phyloP scores from a whole-genome alignment of 495 filamentous ascomycete species.

The Aspergillus egyptiacus region DNA sequence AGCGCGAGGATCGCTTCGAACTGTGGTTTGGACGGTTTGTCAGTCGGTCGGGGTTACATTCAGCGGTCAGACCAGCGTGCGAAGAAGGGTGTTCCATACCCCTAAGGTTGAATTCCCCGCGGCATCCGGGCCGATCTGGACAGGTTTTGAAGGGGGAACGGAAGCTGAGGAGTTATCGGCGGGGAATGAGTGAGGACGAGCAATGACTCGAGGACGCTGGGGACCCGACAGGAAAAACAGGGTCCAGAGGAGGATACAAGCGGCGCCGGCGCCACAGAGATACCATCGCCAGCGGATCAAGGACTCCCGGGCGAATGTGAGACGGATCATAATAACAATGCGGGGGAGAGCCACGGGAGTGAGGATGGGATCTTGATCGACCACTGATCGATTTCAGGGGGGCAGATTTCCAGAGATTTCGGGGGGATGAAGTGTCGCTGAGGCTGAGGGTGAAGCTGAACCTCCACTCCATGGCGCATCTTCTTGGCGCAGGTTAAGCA shows the following conservation, averaged over 20 bases:
- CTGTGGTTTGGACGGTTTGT: background rate
- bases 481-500: too few species aligned
- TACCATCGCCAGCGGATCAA: slow-evolving; percentile 7
- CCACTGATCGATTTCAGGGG: too few species aligned
- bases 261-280: background rate
- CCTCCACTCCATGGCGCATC: too few species aligned
- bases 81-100: background rate
- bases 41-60: background rate
- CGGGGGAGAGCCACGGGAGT: too few species aligned
- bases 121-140: background rate
- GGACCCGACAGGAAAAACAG: background rate
- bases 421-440: too few species aligned
- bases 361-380: too few species aligned
- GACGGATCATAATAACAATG: background rate
- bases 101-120: slow-evolving; percentile 7
- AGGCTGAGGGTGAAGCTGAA: too few species aligned
- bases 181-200: background rate
- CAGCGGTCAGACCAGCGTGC: background rate
- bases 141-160: background rate
- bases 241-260: slow-evolving; percentile 1
- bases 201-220: background rate
- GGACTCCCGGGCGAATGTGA: background rate
- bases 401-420: too few species aligned
- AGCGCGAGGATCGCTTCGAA: slow-evolving; percentile 18
- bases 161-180: background rate